Evolutionary conservation across 805 yeast species (phyloP).

Genomic region (Saccharomycopsis vini): DNA sequence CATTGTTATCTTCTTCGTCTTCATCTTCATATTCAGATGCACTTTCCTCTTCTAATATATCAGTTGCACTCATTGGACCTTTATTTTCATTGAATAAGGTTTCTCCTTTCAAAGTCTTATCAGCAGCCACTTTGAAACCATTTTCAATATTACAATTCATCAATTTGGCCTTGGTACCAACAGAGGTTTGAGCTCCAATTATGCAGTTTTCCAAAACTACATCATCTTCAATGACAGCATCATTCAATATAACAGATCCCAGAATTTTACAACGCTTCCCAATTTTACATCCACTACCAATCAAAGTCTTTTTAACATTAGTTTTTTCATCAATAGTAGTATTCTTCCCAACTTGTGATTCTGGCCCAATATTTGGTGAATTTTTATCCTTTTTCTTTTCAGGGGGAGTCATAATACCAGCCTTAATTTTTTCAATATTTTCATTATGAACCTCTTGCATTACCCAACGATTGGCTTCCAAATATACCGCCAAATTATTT

Average conservation of each 20-base stretch:
- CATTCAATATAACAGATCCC: slow-evolving; percentile 72
- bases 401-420: slow-evolving; percentile 17
- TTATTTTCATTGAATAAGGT: slow-evolving; percentile 35
- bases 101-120: slow-evolving; percentile 47
- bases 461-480: slow-evolving; percentile 81
- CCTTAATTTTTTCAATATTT: slow-evolving; percentile 9
- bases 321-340: slow-evolving; percentile 74
- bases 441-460: slow-evolving; percentile 35
- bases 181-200: slow-evolving; percentile 59
- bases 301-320: slow-evolving; percentile 75
- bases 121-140: slow-evolving; percentile 53
- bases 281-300: slow-evolving; percentile 65
- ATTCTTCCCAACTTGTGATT: slow-evolving; percentile 64
- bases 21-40: slow-evolving; percentile 21
- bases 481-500: slow-evolving; percentile 69
- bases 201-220: slow-evolving; percentile 73
- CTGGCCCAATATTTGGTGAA: slow-evolving; percentile 77
- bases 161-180: slow-evolving; percentile 57
- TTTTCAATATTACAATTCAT: slow-evolving; percentile 84
- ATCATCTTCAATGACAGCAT: slow-evolving; percentile 71
- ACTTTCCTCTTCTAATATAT: slow-evolving; percentile 21
- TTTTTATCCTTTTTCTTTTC: slow-evolving; percentile 37
- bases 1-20: slow-evolving; percentile 24
- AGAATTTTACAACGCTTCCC: slow-evolving; percentile 85
- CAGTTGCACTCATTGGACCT: background rate